These are phyloP conservation scores for Cyberlindnera japonica DNA, from an alignment of 805 yeast species.

Conservation along the genomic window DNA sequence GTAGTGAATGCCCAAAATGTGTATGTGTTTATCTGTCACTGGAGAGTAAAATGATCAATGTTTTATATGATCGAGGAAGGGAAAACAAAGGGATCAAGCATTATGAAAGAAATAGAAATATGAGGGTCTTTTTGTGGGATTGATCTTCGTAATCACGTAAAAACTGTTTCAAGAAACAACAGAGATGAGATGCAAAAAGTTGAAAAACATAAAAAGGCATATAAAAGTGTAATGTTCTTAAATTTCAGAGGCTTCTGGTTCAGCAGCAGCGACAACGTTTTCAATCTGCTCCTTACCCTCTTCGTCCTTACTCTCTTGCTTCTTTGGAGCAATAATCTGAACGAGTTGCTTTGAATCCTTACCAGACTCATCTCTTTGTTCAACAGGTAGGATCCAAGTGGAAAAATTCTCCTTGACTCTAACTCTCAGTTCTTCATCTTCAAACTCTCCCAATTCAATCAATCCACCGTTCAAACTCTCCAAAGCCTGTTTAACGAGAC, in stretches of 20 bases:
- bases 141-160: not conserved
- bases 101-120: not conserved
- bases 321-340: slow-evolving; percentile 17
- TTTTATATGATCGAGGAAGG: not conserved
- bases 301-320: slow-evolving; percentile 15
- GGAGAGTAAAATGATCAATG: too few relatives aligned
- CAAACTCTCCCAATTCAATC: slow-evolving; percentile 35
- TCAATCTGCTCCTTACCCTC: slow-evolving; percentile 3
- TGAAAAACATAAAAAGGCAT: not conserved
- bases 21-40: not conserved
- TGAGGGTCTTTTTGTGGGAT: not conserved
- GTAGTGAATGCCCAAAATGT: not conserved
- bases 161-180: not conserved
- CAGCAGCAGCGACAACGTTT: not conserved
- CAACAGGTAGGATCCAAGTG: slow-evolving; percentile 65
- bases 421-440: slow-evolving; percentile 48
- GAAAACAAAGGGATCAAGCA: not conserved
- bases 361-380: slow-evolving; percentile 45
- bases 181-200: not conserved
- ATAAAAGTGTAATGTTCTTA: not conserved
- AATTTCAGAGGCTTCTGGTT: not conserved
- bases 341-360: slow-evolving; percentile 36
- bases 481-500: slow-evolving; percentile 52
- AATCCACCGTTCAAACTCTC: slow-evolving; percentile 38
- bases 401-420: slow-evolving; percentile 56